phyloP scores from a whole-genome alignment of 176 grass and related monocot species.

The Bonia amplexicaulis region DNA sequence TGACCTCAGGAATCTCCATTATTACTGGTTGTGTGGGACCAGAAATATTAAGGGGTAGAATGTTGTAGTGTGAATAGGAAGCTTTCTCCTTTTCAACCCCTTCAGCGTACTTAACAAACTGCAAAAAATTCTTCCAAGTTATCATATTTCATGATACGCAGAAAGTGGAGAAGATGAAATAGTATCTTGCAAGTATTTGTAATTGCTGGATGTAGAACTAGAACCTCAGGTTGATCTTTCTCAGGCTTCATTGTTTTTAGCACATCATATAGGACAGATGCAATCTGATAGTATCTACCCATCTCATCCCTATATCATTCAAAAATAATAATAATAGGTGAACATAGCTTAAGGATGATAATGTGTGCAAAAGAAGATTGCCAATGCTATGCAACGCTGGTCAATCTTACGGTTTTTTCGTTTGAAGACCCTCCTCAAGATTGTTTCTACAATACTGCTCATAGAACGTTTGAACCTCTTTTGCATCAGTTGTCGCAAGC shows the following conservation, averaged over 20 bases:
- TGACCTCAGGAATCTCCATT: constrained; percentile 90
- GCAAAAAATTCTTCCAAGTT: constrained; percentile 6
- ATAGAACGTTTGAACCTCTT: too few relatives aligned
- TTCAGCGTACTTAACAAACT: constrained; percentile 18
- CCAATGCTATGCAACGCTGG: not conserved
- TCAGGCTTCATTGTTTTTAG: constrained; percentile 57
- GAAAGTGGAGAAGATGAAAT: not conserved
- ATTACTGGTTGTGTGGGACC: constrained; percentile 55
- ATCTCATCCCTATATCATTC: constrained; percentile 61
- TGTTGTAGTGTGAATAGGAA: constrained; percentile 75
- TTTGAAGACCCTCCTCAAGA: constrained; percentile 35
- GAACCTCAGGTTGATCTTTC: constrained; percentile 43
- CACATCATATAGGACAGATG: constrained; percentile 79
- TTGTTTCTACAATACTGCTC: not conserved
- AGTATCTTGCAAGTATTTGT: not conserved
- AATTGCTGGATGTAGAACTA: constrained; percentile 18
- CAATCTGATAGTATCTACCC: constrained; percentile 70
- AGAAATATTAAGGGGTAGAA: constrained; percentile 85
- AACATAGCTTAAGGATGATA: constrained; percentile 20
- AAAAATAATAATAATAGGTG: constrained; percentile 4
- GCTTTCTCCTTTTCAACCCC: constrained; percentile 33
- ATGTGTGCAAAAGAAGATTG: not conserved
- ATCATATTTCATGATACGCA: not conserved
- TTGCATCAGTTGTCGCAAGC: too few relatives aligned
- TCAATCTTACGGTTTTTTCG: constrained; percentile 54